Evolutionary conservation across 2,329 filamentous ascomycete genomes (phyloP), one percentile per base, ranked within the genome.

Genomic region (Claviceps quebecensis): DNA sequence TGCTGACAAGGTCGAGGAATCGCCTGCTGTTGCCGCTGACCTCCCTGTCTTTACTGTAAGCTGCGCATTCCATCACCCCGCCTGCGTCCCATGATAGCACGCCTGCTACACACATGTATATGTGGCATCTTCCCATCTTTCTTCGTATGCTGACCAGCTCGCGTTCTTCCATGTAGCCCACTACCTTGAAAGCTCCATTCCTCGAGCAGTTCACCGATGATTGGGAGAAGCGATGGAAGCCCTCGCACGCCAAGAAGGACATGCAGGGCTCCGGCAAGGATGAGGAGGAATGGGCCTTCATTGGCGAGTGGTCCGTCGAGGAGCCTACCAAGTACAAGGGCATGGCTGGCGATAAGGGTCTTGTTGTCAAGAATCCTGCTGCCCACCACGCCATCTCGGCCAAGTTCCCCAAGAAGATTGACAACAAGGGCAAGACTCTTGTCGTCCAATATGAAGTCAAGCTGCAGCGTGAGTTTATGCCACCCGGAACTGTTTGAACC

Each of bases 381-480:
- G 93, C 93, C 62, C 93, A 98, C 75, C 93, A 98, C 73, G 93
- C 93, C 75, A 98, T 98, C 70, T 98, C 93, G 48, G 88, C 93
- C 74, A 97, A 97, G 73, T 97, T 98, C 76, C 83, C 86, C 68
- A 89, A 94, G 78, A 85, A 87, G 72, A 86, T 98, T 65, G 86
- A 96, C 73, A 93, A 94, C 81, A 97, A 91, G 81, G 89, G 80
- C 73, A 95, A 98, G 78, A 86, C 88, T 54, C 80, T 98, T 49
- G 93, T 98, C 60, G 88, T 98, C 50, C 93, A 98, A 73, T 98
- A 98, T 68, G 93, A 98, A 71, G 93, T 97, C 67, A 98, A 98
- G 81, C 86, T 96, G 58, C 93, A 98, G 75, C 88, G 87, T 94
- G 78, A 72, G 86, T 47, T 22, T 11, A 47, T 14, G 29, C 9